phyloP scores from a whole-genome alignment of 331 rosid species.

The Quercus phellos region DNA sequence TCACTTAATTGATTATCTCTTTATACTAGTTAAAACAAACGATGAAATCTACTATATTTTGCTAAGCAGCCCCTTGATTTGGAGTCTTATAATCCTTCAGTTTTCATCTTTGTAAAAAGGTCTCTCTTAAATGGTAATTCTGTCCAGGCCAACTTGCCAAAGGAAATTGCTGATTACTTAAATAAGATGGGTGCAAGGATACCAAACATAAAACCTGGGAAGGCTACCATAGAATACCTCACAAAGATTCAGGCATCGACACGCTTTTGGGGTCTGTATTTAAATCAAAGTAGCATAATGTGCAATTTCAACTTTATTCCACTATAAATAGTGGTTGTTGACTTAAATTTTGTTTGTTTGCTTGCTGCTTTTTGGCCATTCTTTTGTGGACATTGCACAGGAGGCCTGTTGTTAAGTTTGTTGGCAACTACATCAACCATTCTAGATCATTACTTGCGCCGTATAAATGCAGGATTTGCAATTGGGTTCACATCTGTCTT shows the following conservation, averaged over 20 bases:
- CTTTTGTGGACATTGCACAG: slow-evolving; percentile 41
- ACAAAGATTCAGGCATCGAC: slow-evolving; percentile 96
- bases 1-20: neutral
- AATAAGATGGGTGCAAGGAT: slow-evolving; percentile 99
- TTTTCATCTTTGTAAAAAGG: slow-evolving; percentile 5
- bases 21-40: neutral
- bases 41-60: neutral
- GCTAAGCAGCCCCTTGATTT: neutral
- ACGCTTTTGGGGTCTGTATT: slow-evolving; percentile 85
- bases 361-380: slow-evolving; percentile 12
- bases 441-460: slow-evolving; percentile 88
- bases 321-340: neutral
- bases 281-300: neutral
- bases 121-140: slow-evolving; percentile 16
- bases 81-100: neutral
- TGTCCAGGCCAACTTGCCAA: slow-evolving; percentile 92
- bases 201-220: slow-evolving; percentile 91
- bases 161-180: slow-evolving; percentile 96
- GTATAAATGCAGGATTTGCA: slow-evolving; percentile 78
- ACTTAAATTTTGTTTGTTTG: slow-evolving; percentile 12
- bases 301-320: slow-evolving; percentile 10
- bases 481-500: slow-evolving; percentile 93
- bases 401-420: slow-evolving; percentile 77
- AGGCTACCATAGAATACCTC: slow-evolving; percentile 91
- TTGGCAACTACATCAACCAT: slow-evolving; percentile 90